Evolutionary conservation across 2,329 filamentous ascomycete species (phyloP).

Genomic region (Colletotrichum endophyticum): DNA sequence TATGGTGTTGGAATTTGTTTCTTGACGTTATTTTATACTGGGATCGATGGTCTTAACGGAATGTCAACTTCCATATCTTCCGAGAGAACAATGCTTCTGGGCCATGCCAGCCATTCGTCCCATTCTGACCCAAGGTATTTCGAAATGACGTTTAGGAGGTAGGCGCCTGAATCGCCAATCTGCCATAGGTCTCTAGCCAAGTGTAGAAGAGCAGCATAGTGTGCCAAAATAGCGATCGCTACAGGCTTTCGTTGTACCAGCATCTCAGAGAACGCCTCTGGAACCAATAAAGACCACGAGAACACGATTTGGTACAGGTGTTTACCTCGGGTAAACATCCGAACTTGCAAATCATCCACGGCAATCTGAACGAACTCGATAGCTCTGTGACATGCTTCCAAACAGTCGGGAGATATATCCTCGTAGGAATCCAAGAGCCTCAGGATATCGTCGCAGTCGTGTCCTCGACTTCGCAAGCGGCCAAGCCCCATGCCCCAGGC

Average conservation of each 20-base stretch:
- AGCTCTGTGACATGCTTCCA: neutral
- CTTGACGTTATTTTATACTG: neutral
- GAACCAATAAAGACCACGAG: slow-evolving; percentile 28
- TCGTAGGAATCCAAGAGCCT: slow-evolving; percentile 1
- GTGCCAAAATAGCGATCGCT: slow-evolving; percentile 29
- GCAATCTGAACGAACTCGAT: neutral
- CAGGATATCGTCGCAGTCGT: neutral
- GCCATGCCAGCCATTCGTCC: neutral
- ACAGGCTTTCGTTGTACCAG: slow-evolving; percentile 25
- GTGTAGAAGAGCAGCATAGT: slow-evolving; percentile 33
- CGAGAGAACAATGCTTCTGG: neutral
- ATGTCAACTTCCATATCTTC: neutral
- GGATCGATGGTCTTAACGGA: neutral
- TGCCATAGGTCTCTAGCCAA: slow-evolving; percentile 30
- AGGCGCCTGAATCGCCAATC: slow-evolving; percentile 26
- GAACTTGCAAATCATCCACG: neutral
- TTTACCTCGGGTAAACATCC: neutral
- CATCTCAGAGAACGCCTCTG: slow-evolving; percentile 26
- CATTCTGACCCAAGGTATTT: neutral
- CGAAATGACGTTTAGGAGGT: neutral
- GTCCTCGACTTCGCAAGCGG: neutral
- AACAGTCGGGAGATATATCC: neutral
- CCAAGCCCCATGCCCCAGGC: neutral
- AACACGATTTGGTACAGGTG: slow-evolving; percentile 29
- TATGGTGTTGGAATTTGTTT: fast-evolving